Evolutionary conservation across 345 rosid genomes (phyloP), one percentile per base, ranked within the genome.

Genomic region (Anacardium occidentale): DNA sequence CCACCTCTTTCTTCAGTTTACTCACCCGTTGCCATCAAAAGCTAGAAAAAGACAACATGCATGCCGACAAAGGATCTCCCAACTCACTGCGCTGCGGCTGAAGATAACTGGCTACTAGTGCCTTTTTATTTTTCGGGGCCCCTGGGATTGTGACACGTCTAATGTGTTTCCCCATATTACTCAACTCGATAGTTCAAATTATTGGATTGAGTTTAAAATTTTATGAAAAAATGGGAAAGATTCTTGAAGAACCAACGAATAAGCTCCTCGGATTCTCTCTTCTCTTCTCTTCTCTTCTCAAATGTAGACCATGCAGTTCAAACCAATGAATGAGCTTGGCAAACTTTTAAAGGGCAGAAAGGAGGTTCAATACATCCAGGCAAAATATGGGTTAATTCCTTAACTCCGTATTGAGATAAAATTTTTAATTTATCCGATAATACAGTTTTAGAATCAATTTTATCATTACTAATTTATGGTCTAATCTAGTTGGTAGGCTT

Each of bases 51-150:
- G 70, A 51, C 75, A 62, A 50, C 64, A 55, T 47, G 77, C 57
- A 61, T 68, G 54, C 80, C 81, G 82, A 79, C 82, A 78, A 25
- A 22, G 52, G 66, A 82, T 60, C 76, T 56, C 15, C 10, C 18
- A 10, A 25, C 73, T 66, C 79, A 75, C 70, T 64, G 72, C 52
- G n/a, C n/a, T n/a, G n/a, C n/a, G n/a, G 45, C 20, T 42, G 66
- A 72, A 56, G 75, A 71, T 34, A 34, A 69, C 45, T 47, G 76
- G 1, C 25, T 44, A 44, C 25, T 0, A 1, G 64, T 26, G 48
- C 21, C 37, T 8, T 68, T 24, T 55, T 2, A 20, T 55, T 1
- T 6, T 40, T 40, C 0, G 0, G 42, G 70, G 70, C 18, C 70
- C 70, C 51, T 51, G 34, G 3, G 47, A 7, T 52, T 15, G 64